These are phyloP conservation scores for Schrenkiella parvula DNA, from an alignment of 345 rosid genomes.

Conservation along the genomic window DNA sequence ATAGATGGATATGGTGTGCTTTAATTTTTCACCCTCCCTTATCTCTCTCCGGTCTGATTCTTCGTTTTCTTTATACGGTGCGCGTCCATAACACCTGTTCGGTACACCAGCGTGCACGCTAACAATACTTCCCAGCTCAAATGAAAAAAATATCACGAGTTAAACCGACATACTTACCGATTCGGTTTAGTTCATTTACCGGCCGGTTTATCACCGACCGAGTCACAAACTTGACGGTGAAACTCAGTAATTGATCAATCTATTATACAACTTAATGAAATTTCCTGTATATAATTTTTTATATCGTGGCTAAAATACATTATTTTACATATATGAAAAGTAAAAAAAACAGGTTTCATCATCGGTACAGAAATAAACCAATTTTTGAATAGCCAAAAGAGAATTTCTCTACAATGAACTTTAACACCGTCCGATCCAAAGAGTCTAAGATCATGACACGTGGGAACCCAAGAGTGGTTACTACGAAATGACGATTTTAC, in stretches of 20 bases:
- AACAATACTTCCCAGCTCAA: neutral
- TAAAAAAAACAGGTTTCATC: neutral
- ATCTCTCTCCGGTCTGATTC: conserved; percentile 24
- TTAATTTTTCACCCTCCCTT: conserved; percentile 24
- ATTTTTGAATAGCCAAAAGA: neutral
- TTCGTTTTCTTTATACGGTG: conserved; percentile 22
- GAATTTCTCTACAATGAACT: neutral
- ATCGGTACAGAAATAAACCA: conserved; percentile 2
- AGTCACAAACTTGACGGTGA: neutral
- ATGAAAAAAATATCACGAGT: conserved; percentile 1
- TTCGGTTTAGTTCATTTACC: conserved; percentile 5
- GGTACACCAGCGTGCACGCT: conserved; percentile 25
- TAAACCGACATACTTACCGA: conserved; percentile 19
- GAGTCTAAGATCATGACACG: neutral
- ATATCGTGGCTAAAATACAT: neutral
- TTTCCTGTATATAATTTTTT: neutral
- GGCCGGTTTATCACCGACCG: neutral
- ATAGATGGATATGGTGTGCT: conserved; percentile 25
- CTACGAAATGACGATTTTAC: neutral
- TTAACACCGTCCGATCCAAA: conserved; percentile 17
- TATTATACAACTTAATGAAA: neutral
- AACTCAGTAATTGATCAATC: neutral
- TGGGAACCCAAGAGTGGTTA: neutral
- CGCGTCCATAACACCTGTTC: conserved; percentile 5
- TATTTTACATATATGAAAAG: neutral